These are phyloP conservation scores for Selenicereus undatus DNA, from an alignment of 148 eudicot species.

Conservation along the genomic window DNA sequence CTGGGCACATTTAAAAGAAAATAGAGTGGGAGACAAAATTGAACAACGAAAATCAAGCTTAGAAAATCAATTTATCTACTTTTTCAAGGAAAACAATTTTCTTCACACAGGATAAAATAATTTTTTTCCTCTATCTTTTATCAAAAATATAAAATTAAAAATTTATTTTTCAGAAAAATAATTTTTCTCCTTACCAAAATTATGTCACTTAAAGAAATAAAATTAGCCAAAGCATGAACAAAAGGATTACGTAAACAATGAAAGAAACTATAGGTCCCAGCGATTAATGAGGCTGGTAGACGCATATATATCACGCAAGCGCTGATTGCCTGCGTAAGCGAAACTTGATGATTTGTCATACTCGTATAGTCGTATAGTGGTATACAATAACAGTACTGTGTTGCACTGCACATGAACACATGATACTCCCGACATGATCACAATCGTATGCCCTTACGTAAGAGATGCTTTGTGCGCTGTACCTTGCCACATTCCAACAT, in stretches of 20 bases:
- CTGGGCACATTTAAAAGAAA: slow-evolving; percentile 12
- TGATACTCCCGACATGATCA: background rate
- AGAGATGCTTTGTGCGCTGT: background rate
- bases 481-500: background rate
- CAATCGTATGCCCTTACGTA: background rate
- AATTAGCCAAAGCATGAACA: background rate
- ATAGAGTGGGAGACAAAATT: background rate
- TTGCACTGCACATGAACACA: no score
- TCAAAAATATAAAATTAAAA: no score
- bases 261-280: background rate
- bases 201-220: background rate
- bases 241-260: background rate
- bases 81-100: no score
- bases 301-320: no score
- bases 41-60: background rate
- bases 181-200: background rate
- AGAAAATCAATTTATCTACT: no score
- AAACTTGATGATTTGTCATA: background rate
- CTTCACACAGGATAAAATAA: no score
- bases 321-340: no score
- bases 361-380: no score
- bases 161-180: no score
- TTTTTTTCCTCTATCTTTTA: no score
- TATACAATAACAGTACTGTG: no score
- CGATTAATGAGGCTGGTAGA: no score